A percentile compares a stretch with the other conserved stretches of the same genome.
These are phyloP conservation scores for Citrullus amarus DNA, from an alignment of 306 rosid genomes.

Conservation along the genomic window DNA sequence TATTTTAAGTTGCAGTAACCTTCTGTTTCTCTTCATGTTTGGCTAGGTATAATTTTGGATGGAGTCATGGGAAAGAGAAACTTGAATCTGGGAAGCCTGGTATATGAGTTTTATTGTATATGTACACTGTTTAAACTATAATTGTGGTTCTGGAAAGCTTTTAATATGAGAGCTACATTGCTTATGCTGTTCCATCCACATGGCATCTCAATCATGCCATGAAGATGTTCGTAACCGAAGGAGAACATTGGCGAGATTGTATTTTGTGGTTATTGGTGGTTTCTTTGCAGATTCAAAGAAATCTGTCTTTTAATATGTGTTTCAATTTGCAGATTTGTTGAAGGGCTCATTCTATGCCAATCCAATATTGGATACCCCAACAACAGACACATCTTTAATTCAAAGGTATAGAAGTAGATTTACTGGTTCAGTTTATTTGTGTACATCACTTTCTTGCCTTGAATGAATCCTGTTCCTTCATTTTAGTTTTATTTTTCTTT, in stretches of 20 bases:
- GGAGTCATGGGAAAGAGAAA: conserved; percentile 98
- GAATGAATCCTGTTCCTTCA: background rate
- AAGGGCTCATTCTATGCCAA: conserved; percentile 95
- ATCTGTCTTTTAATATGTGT: conserved; percentile 2
- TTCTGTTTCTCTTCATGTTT: conserved; percentile 1
- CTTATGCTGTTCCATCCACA: background rate
- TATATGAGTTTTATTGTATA: conserved; percentile 13
- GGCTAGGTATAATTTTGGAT: conserved; percentile 82
- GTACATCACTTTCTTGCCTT: background rate
- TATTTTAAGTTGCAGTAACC: background rate
- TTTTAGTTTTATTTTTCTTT: background rate
- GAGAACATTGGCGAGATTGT: background rate
- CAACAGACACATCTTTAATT: conserved; percentile 60
- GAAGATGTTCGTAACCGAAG: background rate
- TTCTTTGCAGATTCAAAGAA: background rate
- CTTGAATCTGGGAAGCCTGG: conserved; percentile 95
- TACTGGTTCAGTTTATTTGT: background rate
- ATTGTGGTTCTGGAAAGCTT: background rate
- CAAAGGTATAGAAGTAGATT: conserved; percentile 34
- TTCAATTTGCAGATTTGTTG: conserved; percentile 46
- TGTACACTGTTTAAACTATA: background rate
- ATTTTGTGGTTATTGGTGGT: background rate
- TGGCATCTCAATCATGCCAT: background rate
- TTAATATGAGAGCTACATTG: background rate
- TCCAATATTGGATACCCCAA: conserved; percentile 72